Percentiles rank a stretch among this genome's conserved stretches.
phyloP scores from a whole-genome alignment of 139 green algal genomes.

The Ettlia oleoabundans region DNA sequence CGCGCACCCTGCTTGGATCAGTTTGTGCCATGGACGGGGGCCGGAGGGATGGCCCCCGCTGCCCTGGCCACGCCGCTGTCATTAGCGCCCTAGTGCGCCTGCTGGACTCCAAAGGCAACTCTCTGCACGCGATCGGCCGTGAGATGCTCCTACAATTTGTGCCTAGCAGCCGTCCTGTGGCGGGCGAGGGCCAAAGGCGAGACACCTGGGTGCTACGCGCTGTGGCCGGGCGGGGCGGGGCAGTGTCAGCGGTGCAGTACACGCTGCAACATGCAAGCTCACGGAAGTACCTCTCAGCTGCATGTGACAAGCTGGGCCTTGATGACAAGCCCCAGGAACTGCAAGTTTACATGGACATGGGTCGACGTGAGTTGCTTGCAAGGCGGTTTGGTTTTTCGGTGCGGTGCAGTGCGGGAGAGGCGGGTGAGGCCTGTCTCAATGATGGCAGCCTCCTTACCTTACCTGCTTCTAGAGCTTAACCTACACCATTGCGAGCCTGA shows the following conservation, averaged over 20 bases:
- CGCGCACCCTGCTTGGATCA: neutral
- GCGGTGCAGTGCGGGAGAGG: neutral
- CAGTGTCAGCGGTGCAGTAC: no score
- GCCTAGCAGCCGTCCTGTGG: neutral
- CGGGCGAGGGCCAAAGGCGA: no score
- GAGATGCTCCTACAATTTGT: neutral
- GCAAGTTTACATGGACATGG: conserved; percentile 29
- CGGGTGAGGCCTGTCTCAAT: neutral
- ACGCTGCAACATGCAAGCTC: no score
- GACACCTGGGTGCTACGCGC: neutral
- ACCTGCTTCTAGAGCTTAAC: no score
- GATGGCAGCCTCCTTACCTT: no score
- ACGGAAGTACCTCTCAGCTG: no score
- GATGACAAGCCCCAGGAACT: neutral
- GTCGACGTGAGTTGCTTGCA: conserved; percentile 6
- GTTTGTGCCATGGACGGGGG: no score
- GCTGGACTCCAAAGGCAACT: neutral
- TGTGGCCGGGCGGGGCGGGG: neutral
- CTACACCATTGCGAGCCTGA: no score
- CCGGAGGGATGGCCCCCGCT: neutral
- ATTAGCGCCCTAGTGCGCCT: neutral
- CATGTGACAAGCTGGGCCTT: neutral
- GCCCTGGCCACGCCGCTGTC: neutral
- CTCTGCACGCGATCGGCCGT: neutral
- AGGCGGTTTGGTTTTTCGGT: no score